Percentiles rank a stretch among this genome's conserved stretches.
These are phyloP conservation scores for Cryptosporidium ryanae DNA, from an alignment of 169 alveolate genomes.

Conservation along the genomic window DNA sequence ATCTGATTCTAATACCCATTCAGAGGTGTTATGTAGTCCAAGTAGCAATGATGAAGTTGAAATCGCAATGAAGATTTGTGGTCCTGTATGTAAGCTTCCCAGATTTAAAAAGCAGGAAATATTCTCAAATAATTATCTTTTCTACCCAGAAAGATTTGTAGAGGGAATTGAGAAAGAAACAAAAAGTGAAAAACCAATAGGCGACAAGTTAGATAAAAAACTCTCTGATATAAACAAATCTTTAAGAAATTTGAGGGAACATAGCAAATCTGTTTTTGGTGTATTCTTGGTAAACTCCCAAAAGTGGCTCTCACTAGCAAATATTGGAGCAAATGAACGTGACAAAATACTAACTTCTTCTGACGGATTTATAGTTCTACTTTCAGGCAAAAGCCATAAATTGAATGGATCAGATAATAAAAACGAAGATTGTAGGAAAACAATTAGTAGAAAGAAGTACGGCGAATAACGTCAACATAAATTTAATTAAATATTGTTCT, in stretches of 20 bases:
- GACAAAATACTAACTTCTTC: not conserved
- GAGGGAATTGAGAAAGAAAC: not conserved
- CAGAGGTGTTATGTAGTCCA: too few relatives aligned
- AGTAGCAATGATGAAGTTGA: not conserved
- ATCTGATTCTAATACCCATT: not conserved
- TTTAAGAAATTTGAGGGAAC: not conserved
- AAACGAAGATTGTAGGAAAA: not conserved
- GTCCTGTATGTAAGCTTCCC: slow-evolving; percentile 66
- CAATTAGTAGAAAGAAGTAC: slow-evolving; percentile 34
- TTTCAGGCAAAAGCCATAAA: slow-evolving; percentile 15
- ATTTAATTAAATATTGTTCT: too few relatives aligned
- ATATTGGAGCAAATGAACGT: not conserved
- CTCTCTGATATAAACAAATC: too few relatives aligned
- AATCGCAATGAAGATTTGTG: slow-evolving; percentile 35
- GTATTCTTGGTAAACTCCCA: slow-evolving; percentile 41
- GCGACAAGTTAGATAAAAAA: not conserved
- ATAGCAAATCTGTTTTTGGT: slow-evolving; percentile 21
- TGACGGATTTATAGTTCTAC: slow-evolving; percentile 22
- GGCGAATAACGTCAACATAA: slow-evolving; percentile 3
- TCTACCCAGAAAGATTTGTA: slow-evolving; percentile 64
- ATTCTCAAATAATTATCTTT: slow-evolving; percentile 9
- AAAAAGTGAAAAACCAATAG: not conserved
- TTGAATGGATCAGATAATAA: not conserved
- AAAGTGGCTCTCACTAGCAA: slow-evolving; percentile 48
- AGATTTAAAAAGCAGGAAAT: slow-evolving; percentile 43